A percentile compares a stretch with the other conserved stretches of the same genome.
These are phyloP conservation scores for Aspergillus pseudoviridinutans DNA, from an alignment of 2,329 filamentous ascomycete species.

Conservation along the genomic window DNA sequence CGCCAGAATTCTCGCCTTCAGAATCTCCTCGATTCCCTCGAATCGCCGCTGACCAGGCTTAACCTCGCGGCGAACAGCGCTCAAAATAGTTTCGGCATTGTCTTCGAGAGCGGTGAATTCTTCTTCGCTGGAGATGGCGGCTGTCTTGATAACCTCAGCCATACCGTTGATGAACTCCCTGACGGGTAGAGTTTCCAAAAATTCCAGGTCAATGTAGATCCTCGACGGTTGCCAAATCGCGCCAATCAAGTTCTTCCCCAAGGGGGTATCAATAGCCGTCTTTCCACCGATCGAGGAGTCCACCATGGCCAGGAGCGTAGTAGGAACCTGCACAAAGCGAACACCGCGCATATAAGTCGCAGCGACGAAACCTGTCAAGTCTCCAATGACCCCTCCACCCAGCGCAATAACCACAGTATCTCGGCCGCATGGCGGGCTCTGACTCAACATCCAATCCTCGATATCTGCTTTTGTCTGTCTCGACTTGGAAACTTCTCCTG, in stretches of 20 bases:
- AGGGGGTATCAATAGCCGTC: slow-evolving; percentile 93
- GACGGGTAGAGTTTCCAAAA: slow-evolving; percentile 83
- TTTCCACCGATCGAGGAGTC: slow-evolving; percentile 98
- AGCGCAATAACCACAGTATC: slow-evolving; percentile 94
- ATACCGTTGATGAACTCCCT: slow-evolving; percentile 98
- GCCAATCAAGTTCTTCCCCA: slow-evolving; percentile 93
- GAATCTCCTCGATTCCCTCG: slow-evolving; percentile 62
- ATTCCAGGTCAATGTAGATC: slow-evolving; percentile 90
- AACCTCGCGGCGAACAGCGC: slow-evolving; percentile 61
- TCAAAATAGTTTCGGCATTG: slow-evolving; percentile 72
- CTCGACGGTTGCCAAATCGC: slow-evolving; percentile 94
- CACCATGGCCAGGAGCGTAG: slow-evolving; percentile 92
- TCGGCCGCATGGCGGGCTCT: slow-evolving; percentile 77
- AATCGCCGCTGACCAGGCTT: slow-evolving; percentile 59
- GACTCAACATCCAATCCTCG: slow-evolving; percentile 92
- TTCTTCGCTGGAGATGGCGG: slow-evolving; percentile 86
- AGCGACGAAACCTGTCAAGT: slow-evolving; percentile 96
- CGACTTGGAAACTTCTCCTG: slow-evolving; percentile 90
- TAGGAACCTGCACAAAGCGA: slow-evolving; percentile 93
- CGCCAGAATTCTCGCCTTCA: slow-evolving; percentile 78
- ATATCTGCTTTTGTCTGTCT: slow-evolving; percentile 91
- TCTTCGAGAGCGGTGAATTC: slow-evolving; percentile 83
- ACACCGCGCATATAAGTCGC: slow-evolving; percentile 98
- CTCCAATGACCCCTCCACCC: slow-evolving; percentile 93
- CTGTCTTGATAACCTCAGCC: slow-evolving; percentile 97